These are phyloP conservation scores for Solanum chacoense DNA, from an alignment of 305 asterid genomes.

Conservation along the genomic window DNA sequence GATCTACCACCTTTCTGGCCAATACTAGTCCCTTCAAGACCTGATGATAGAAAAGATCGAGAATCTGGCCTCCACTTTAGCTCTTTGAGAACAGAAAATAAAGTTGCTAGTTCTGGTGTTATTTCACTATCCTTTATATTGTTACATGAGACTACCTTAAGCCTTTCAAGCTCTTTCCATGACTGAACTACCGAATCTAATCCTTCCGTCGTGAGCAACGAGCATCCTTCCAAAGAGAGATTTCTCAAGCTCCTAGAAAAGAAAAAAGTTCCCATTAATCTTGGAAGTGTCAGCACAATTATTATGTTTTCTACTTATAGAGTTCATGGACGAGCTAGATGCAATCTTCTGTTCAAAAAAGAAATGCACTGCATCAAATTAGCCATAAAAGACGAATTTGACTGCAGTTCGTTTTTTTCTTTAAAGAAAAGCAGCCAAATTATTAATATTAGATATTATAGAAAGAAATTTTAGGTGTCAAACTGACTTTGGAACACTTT, in stretches of 20 bases:
- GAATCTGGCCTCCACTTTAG: slow-evolving; percentile 85
- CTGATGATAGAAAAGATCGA: slow-evolving; percentile 37
- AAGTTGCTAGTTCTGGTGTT: slow-evolving; percentile 51
- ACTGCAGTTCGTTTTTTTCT: not conserved
- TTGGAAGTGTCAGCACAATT: not conserved
- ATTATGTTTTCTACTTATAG: not conserved
- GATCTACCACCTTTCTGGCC: slow-evolving; percentile 64
- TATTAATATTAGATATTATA: not conserved
- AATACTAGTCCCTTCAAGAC: slow-evolving; percentile 66
- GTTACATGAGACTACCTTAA: slow-evolving; percentile 67
- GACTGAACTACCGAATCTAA: slow-evolving; percentile 62
- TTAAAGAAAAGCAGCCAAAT: not conserved
- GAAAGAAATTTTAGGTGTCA: not conserved
- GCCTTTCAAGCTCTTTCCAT: slow-evolving; percentile 59
- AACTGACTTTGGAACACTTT: not conserved
- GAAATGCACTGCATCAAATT: not conserved
- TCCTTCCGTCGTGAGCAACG: slow-evolving; percentile 65
- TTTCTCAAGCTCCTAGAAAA: slow-evolving; percentile 44
- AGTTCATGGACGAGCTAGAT: not conserved
- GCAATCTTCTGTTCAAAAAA: not conserved
- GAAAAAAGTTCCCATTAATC: not conserved
- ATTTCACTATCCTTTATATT: slow-evolving; percentile 66
- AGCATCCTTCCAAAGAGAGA: slow-evolving; percentile 81
- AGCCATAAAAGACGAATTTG: not conserved
- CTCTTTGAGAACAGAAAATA: slow-evolving; percentile 71